Base-by-base conservation (phyloP, 2,329 filamentous ascomycete species). In the Ascosphaera acerosa region DNA sequence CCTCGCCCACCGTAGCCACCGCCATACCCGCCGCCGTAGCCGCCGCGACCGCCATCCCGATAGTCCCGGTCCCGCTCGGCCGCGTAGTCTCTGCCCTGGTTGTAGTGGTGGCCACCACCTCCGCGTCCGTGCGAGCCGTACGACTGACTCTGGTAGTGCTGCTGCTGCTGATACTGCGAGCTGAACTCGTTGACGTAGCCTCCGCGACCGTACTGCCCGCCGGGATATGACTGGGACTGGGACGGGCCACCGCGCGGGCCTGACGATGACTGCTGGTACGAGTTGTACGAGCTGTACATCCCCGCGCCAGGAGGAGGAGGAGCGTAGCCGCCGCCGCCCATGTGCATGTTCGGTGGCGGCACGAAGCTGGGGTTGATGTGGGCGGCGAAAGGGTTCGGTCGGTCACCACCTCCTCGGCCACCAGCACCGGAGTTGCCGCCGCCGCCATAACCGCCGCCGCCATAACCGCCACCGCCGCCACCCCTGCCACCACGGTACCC, bases 341-440 rank as follows among this genome's bases (percentile, higher is more conserved):
- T 42, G 25, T 42, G 43, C 31, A 41, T 35, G 32, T 45, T 45
- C 9, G 41, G 41, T 4, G 44, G 43, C n/a, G 48, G 44, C 32
- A 45, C 44, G 35, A 55, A 58, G 26, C 45, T 50, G 16, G 54
- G 54, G 36, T 57, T 51, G 19, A 58, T 44, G 37, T 57, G 54
- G n/a, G 55, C 55, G 14, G 55, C 55, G 32, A 57, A 58, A 10
- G 55, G 55, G 36, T 58, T 59, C 15, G 52, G 47, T 34, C 52
- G 45, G 31, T 50, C 44, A 6, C 27, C 22, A 15, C 23, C 25
- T 27, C 42, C 38, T 33, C 43, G 40, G 36, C 45, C 39, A 14
- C 40, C 45, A 20, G 53, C 54, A 44, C 69, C 70, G 38, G 65
- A 67, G 44, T 67, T 62, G 12, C 55, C 57, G 30, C 54, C 51